These are phyloP conservation scores for Echites panduratus DNA, from an alignment of 257 asterid species.

Conservation along the genomic window DNA sequence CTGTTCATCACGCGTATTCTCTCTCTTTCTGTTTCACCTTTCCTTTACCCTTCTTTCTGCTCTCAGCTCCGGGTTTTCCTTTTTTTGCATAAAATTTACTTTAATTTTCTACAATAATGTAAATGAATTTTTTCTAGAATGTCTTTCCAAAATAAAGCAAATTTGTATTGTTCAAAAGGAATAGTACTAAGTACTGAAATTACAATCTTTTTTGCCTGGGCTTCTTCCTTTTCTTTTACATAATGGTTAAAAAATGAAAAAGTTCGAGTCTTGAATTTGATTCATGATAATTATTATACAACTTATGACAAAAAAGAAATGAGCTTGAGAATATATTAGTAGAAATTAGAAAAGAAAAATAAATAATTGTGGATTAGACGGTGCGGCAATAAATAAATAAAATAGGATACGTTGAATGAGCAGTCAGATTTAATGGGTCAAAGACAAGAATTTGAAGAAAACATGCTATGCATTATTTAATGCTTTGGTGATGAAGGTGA, in stretches of 20 bases:
- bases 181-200: not conserved
- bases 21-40: not conserved
- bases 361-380: not conserved
- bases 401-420: slow-evolving; percentile 4
- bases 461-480: not conserved
- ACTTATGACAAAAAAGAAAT: not conserved
- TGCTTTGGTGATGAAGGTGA: not conserved
- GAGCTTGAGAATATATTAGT: not conserved
- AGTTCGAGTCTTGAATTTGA: not conserved
- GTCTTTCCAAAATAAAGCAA: not conserved
- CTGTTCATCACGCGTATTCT: slow-evolving; percentile 9
- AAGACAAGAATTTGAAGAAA: slow-evolving; percentile 4
- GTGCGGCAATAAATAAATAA: not conserved
- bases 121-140: not conserved
- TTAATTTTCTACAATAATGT: not conserved
- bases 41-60: not conserved
- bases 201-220: not conserved
- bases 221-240: not conserved
- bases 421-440: not conserved
- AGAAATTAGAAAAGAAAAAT: not conserved
- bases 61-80: not conserved
- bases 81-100: not conserved
- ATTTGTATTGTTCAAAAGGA: not conserved
- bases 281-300: not conserved
- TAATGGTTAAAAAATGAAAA: no score